Base-by-base conservation (phyloP, 106 monocot genomes). In the Ottelia alismoides region DNA sequence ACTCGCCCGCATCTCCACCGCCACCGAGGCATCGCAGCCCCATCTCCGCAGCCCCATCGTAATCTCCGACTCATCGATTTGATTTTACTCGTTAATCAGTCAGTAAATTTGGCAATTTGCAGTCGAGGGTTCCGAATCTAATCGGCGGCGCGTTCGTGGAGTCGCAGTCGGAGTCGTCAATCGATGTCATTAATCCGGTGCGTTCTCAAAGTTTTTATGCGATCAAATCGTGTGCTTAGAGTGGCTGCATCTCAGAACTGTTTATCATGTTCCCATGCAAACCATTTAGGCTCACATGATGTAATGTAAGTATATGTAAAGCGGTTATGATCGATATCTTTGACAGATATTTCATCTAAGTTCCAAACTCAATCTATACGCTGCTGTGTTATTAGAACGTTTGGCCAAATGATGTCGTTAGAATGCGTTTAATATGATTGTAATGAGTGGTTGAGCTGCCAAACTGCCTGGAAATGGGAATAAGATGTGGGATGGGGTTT, bases 121-220 rank as follows among this genome's bases (percentile, higher is more conserved):
- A 82, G 98, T 51, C 65, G 56, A 72, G 47, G 59, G 69, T 98
- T n/a, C 51, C 72, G 14, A 90, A 90, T 69, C 77, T 98, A 25
- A 90, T 98, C 62, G 90, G 82, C 20, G 98, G 98, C 17, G 52
- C 89, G 66, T 86, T 98, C 53, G 55, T 98, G 31, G 90, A 90
- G 40, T 90, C 90, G 6, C 66, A 56, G 44, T 74, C 90, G 0
- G 63, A 72, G 58, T 50, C 72, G 4, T 71, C 59, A 17, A 80
- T 98, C 25, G 98, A 98, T n/a, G 79, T 98, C 30, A 50, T 88
- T 53, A 96, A 98, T 67, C 98, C 98, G 1, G 98, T 98, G 65
- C 20, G 80, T 40, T 1, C 14, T 11, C 25, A 22, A 20, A 29
- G 20, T 25, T 28, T 53, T 40, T 57, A 11, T 28, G 31, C 11